Evolutionary conservation across 2,329 filamentous ascomycete genomes (phyloP).

Genomic region (Ophiobolus disseminans): DNA sequence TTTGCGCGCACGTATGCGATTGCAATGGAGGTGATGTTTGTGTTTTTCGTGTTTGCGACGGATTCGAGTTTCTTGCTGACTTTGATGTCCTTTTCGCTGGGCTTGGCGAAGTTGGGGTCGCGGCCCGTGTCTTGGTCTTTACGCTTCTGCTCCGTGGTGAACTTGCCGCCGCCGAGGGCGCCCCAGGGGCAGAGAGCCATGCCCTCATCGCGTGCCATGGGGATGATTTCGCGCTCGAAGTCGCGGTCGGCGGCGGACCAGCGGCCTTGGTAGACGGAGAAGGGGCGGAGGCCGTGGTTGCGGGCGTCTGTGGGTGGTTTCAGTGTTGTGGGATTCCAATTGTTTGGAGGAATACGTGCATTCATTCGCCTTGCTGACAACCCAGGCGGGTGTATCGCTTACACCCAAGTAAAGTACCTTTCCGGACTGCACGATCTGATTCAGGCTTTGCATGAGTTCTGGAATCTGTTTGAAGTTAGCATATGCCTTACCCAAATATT

Average conservation of each 20-base stretch:
- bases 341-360: slow-evolving; percentile 35
- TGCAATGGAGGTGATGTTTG: slow-evolving; percentile 65
- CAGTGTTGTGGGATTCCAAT: too few relatives aligned
- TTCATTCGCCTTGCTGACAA: slow-evolving; percentile 57
- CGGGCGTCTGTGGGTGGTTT: slow-evolving; percentile 65
- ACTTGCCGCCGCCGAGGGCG: slow-evolving; percentile 57
- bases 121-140: slow-evolving; percentile 44
- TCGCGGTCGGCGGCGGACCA: slow-evolving; percentile 70
- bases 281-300: slow-evolving; percentile 72
- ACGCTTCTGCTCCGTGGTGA: slow-evolving; percentile 46
- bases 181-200: slow-evolving; percentile 67
- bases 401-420: slow-evolving; percentile 52
- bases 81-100: slow-evolving; percentile 59
- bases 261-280: slow-evolving; percentile 71
- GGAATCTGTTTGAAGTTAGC: too few relatives aligned
- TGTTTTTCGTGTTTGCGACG: slow-evolving; percentile 64
- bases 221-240: slow-evolving; percentile 73
- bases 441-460: slow-evolving; percentile 49
- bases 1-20: slow-evolving; percentile 77
- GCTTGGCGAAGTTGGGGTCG: slow-evolving; percentile 29
- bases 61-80: slow-evolving; percentile 66
- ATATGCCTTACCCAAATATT: too few relatives aligned
- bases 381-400: slow-evolving; percentile 49
- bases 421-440: slow-evolving; percentile 42
- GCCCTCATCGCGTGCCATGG: slow-evolving; percentile 68